Conservation (phyloP, 2,329 filamentous ascomycete genomes). For the Colletotrichum sidae region DNA sequence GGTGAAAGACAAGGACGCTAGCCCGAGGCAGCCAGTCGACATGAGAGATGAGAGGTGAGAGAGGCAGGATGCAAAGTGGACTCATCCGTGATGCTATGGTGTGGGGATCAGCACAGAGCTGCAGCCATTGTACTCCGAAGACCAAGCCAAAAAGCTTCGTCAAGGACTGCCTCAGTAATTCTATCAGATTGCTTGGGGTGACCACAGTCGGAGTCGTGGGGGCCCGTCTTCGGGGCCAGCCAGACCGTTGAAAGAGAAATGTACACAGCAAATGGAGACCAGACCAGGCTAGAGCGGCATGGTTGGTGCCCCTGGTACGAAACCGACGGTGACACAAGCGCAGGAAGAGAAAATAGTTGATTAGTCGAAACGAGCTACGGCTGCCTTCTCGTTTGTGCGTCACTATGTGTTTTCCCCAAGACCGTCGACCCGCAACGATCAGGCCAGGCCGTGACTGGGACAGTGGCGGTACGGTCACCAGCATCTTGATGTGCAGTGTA, state of each 20-base stretch:
- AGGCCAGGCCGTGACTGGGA: background rate
- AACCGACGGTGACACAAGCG: slow-evolving; percentile 23
- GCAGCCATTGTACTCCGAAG: slow-evolving; percentile 32
- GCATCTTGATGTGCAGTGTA: background rate
- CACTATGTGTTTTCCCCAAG: slow-evolving; percentile 23
- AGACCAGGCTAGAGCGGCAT: slow-evolving; percentile 12
- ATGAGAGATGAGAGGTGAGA: slow-evolving; percentile 5
- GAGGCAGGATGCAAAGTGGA: slow-evolving; percentile 22
- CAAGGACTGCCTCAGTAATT: slow-evolving; percentile 9
- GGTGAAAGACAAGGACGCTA: slow-evolving; percentile 15
- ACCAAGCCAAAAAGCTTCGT: slow-evolving; percentile 3
- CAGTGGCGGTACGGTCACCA: slow-evolving; percentile 7
- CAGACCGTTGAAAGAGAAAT: background rate
- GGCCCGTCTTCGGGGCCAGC: slow-evolving; percentile 5
- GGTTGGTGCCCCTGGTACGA: slow-evolving; percentile 5
- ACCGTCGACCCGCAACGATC: slow-evolving; percentile 23
- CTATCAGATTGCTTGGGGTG: slow-evolving; percentile 18
- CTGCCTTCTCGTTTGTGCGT: slow-evolving; percentile 28
- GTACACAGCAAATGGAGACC: background rate
- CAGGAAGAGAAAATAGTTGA: slow-evolving; percentile 24
- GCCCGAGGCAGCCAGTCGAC: slow-evolving; percentile 5
- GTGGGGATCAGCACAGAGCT: slow-evolving; percentile 31
- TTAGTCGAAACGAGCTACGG: slow-evolving; percentile 34
- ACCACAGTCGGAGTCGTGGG: slow-evolving; percentile 13
- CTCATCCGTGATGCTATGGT: slow-evolving; percentile 21